Percentiles rank a stretch among this genome's conserved stretches.
Conservation (phyloP, 805 yeast species). For the Monosporozyma solicola region DNA sequence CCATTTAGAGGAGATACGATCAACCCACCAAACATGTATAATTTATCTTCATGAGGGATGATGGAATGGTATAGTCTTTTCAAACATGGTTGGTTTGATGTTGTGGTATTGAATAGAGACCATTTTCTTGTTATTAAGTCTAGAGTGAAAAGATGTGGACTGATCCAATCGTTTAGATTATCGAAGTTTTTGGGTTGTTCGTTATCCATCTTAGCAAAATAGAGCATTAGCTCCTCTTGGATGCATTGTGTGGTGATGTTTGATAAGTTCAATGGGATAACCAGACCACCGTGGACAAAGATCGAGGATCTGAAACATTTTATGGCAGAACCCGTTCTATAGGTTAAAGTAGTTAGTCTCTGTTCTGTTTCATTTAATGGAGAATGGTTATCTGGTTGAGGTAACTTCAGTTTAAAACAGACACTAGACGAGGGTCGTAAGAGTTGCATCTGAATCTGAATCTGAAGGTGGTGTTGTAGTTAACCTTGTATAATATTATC, state of each 20-base stretch:
- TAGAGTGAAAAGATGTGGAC: constrained; percentile 55
- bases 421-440: constrained; percentile 55
- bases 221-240: constrained; percentile 31
- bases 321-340: constrained; percentile 62
- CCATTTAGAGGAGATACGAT: constrained; percentile 31
- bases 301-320: constrained; percentile 50
- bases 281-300: constrained; percentile 60
- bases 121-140: constrained; percentile 52
- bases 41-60: constrained; percentile 38
- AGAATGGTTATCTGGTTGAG: constrained; percentile 26
- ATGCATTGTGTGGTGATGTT: constrained; percentile 35
- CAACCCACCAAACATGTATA: constrained; percentile 63
- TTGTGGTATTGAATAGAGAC: constrained; percentile 21
- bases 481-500: no score
- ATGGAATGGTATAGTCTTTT: constrained; percentile 53
- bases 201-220: constrained; percentile 21
- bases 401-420: constrained; percentile 49
- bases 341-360: constrained; percentile 37
- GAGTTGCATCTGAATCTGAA: constrained; percentile 40
- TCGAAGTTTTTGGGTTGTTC: constrained; percentile 16
- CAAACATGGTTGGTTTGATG: not conserved
- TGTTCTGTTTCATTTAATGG: not conserved
- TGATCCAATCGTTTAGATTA: constrained; percentile 36
- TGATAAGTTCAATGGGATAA: constrained; percentile 44
- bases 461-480: no score